A percentile compares a stretch with the other conserved stretches of the same genome.
Conservation (phyloP, 2,329 filamentous ascomycete genomes). For the Lecanicillium sp. region DNA sequence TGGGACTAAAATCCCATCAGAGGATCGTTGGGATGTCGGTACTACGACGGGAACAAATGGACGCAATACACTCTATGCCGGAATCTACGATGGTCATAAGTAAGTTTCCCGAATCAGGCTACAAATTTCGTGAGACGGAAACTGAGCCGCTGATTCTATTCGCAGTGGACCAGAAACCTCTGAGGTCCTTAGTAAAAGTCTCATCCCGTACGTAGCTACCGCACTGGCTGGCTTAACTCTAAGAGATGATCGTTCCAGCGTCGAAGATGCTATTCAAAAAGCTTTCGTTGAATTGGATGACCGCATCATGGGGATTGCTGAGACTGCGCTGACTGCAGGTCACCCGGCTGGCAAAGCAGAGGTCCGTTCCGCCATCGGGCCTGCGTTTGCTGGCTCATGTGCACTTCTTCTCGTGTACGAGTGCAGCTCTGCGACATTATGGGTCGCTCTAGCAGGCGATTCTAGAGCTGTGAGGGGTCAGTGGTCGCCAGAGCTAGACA, state of each 20-base stretch:
- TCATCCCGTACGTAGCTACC: constrained; percentile 3
- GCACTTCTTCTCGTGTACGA: constrained; percentile 1
- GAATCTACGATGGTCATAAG: constrained; percentile 5
- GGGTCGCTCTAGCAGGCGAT: neutral
- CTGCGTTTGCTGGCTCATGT: constrained; percentile 4
- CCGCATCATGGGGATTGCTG: neutral
- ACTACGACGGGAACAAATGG: neutral
- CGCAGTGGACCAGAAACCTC: neutral
- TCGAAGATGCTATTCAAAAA: neutral
- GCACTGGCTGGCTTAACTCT: neutral
- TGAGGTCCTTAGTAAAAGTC: neutral
- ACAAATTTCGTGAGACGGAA: neutral
- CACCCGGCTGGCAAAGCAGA: constrained; percentile 1
- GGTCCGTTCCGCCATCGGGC: neutral
- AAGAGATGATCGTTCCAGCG: neutral
- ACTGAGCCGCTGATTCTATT: neutral
- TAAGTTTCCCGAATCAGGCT: too few species aligned
- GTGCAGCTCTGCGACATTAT: neutral
- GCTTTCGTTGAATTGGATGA: neutral
- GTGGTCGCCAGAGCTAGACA: neutral
- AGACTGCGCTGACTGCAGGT: neutral
- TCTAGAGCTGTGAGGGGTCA: constrained; percentile 1
- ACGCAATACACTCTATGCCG: constrained; percentile 1
- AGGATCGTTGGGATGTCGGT: constrained; percentile 3
- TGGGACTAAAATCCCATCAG: neutral